Evolutionary conservation across 805 yeast genomes (phyloP).

Genomic region (Tetrapisispora taiwanensis): DNA sequence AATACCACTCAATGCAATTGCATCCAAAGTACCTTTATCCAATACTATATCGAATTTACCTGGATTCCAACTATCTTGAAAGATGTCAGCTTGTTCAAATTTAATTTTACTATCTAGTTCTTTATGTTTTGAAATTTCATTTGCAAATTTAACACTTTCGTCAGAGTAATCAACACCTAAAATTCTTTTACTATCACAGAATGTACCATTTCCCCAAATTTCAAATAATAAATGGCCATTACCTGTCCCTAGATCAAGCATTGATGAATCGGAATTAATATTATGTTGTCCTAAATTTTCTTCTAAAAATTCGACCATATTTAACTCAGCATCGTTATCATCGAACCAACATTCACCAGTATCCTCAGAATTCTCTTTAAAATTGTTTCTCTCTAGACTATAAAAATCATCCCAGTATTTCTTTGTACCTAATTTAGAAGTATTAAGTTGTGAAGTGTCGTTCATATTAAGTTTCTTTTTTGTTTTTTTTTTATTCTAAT

Average conservation of each 20-base stretch:
- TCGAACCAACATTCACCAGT: slow-evolving; percentile 96
- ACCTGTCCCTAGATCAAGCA: slow-evolving; percentile 90
- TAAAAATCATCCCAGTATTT: slow-evolving; percentile 91
- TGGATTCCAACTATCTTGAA: slow-evolving; percentile 32
- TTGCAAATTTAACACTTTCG: slow-evolving; percentile 69
- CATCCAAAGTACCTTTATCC: slow-evolving; percentile 96
- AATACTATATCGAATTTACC: slow-evolving; percentile 59
- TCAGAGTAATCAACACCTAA: slow-evolving; percentile 83
- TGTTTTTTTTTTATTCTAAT: background rate
- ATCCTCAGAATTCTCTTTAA: slow-evolving; percentile 63
- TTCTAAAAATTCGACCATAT: slow-evolving; percentile 62
- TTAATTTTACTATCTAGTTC: slow-evolving; percentile 30
- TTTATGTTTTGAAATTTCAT: slow-evolving; percentile 39
- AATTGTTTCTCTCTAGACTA: slow-evolving; percentile 60
- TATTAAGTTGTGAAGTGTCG: slow-evolving; percentile 44
- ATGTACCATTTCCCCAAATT: slow-evolving; percentile 48
- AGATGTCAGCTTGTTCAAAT: slow-evolving; percentile 65
- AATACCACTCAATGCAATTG: slow-evolving; percentile 74
- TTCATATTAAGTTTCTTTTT: slow-evolving; percentile 28
- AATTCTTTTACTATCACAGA: slow-evolving; percentile 36
- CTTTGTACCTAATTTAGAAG: slow-evolving; percentile 79
- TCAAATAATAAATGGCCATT: slow-evolving; percentile 83
- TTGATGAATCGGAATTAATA: slow-evolving; percentile 27
- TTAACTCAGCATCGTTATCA: slow-evolving; percentile 86
- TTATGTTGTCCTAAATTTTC: slow-evolving; percentile 35